Conservation (phyloP, 202 grass and related monocot genomes). For the Carex sylvatica region DNA sequence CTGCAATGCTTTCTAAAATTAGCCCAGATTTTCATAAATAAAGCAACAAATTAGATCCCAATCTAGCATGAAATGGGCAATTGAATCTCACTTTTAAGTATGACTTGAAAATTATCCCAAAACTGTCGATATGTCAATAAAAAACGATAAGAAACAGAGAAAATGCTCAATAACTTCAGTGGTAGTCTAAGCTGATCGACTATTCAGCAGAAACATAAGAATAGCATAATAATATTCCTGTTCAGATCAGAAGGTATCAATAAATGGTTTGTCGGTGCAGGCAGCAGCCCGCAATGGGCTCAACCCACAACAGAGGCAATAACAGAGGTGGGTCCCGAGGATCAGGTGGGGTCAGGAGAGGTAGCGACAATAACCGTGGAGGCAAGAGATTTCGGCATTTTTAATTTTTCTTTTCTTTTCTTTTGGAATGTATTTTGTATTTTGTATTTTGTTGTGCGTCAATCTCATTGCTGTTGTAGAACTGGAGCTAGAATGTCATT, state of each 20-base stretch:
- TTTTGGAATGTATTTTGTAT: not conserved
- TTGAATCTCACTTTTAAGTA: not conserved
- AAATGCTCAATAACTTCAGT: not conserved
- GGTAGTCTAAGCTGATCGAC: not conserved
- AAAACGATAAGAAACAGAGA: not conserved
- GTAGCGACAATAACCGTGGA: slow-evolving; percentile 1
- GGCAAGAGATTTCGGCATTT: slow-evolving; percentile 19
- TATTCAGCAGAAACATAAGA: not conserved
- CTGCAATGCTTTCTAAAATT: not conserved
- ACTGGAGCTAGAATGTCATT: not conserved
- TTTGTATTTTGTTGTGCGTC: not conserved
- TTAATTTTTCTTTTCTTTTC: not conserved
- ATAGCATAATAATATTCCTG: not conserved
- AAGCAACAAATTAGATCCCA: slow-evolving; percentile 3
- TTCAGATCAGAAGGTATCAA: not conserved
- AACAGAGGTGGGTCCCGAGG: slow-evolving; percentile 20
- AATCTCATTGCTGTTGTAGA: not conserved
- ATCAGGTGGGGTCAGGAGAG: slow-evolving; percentile 20
- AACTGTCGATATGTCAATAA: not conserved
- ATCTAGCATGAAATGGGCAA: not conserved
- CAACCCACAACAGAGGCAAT: slow-evolving; percentile 22
- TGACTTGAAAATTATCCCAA: not conserved
- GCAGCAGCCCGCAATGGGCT: slow-evolving; percentile 24
- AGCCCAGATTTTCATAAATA: not conserved
- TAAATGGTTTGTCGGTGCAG: slow-evolving; percentile 16